Evolutionary conservation across 495 filamentous ascomycete genomes (phyloP).

Genomic region (Xylaria curta): DNA sequence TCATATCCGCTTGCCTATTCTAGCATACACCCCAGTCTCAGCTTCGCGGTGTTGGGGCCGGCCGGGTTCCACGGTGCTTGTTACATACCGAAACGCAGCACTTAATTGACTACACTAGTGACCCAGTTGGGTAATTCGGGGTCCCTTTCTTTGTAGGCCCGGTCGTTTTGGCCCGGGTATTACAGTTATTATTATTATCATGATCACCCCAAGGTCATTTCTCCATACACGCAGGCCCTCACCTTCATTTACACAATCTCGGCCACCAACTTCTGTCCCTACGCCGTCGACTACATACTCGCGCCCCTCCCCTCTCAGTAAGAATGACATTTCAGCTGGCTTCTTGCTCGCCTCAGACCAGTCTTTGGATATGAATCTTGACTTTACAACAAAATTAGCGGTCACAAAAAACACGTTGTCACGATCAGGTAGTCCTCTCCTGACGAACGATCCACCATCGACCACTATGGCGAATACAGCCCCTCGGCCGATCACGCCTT

Average conservation of each 20-base stretch:
- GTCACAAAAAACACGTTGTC: slow-evolving; percentile 31
- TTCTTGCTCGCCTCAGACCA: slow-evolving; percentile 3
- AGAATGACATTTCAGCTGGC: slow-evolving; percentile 38
- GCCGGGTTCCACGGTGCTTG: slow-evolving; percentile 4
- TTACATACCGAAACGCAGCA: not conserved
- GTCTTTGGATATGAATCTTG: slow-evolving; percentile 18
- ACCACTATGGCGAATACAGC: slow-evolving; percentile 31
- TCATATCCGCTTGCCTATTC: slow-evolving; percentile 21
- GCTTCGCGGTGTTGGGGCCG: not conserved
- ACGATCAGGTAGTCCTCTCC: slow-evolving; percentile 31
- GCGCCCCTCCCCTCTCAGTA: slow-evolving; percentile 24
- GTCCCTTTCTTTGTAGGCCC: not conserved
- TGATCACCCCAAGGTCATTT: slow-evolving; percentile 26
- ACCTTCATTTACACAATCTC: slow-evolving; percentile 8
- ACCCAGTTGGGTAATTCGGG: slow-evolving; percentile 22
- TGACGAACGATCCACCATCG: slow-evolving; percentile 40
- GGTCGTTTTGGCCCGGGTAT: slow-evolving; percentile 4
- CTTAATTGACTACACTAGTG: slow-evolving; percentile 1
- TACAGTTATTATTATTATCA: slow-evolving; percentile 20
- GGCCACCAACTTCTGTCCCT: slow-evolving; percentile 12
- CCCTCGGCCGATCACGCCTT: slow-evolving; percentile 46
- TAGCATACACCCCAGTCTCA: slow-evolving; percentile 2
- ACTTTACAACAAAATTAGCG: slow-evolving; percentile 27
- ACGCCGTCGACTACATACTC: not conserved
- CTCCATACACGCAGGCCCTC: slow-evolving; percentile 8